Conservation (phyloP, 805 yeast genomes). For the Wickerhamiella brachini region DNA sequence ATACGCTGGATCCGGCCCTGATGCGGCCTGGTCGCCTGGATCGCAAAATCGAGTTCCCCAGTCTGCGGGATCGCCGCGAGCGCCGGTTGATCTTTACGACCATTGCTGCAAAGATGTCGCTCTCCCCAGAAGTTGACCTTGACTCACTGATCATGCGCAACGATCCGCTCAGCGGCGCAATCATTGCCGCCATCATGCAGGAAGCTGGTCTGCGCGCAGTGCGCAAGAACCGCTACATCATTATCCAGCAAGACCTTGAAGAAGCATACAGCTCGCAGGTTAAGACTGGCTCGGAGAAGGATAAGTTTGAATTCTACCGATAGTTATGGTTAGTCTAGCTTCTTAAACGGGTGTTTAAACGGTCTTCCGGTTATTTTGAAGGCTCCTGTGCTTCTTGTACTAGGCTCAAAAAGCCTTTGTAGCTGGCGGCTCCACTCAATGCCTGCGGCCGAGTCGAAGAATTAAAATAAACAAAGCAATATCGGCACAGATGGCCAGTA, state of each 20-base stretch:
- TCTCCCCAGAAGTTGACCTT: slow-evolving; percentile 94
- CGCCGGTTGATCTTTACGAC: slow-evolving; percentile 93
- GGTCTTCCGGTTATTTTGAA: too few relatives aligned
- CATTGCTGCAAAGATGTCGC: slow-evolving; percentile 91
- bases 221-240: slow-evolving; percentile 94
- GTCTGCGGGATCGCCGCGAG: slow-evolving; percentile 91
- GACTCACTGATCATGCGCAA: slow-evolving; percentile 90
- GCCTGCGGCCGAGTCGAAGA: slow-evolving; percentile 25
- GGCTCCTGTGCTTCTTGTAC: too few relatives aligned
- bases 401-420: too few relatives aligned
- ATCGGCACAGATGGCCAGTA: slow-evolving; percentile 39
- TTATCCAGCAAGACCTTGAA: slow-evolving; percentile 88
- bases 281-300: slow-evolving; percentile 87
- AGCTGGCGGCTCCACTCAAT: not conserved
- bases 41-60: slow-evolving; percentile 95
- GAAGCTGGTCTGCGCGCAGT: slow-evolving; percentile 99
- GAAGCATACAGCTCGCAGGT: slow-evolving; percentile 97
- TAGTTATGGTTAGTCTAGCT: too few relatives aligned
- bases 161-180: slow-evolving; percentile 90
- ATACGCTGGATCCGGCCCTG: slow-evolving; percentile 94
- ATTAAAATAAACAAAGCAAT: slow-evolving; percentile 38
- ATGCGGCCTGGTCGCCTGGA: slow-evolving; percentile 97
- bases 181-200: slow-evolving; percentile 98
- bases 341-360: too few relatives aligned
- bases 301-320: slow-evolving; percentile 95